A percentile compares a stretch with the other conserved stretches of the same genome.
phyloP scores from a whole-genome alignment of 805 yeast species.

The Pichia pseudocactophila region DNA sequence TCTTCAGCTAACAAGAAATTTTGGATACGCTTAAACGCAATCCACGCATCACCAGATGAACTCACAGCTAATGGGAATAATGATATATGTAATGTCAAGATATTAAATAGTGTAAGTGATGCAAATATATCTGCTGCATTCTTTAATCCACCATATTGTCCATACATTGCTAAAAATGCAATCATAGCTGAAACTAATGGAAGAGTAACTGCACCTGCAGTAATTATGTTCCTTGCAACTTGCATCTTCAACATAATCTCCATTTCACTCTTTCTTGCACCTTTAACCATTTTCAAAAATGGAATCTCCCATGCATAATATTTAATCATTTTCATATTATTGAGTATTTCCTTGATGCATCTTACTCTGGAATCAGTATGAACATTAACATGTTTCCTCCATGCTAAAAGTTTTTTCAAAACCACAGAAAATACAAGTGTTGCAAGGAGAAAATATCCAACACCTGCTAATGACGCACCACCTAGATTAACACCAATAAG shows the following conservation, averaged over 20 bases:
- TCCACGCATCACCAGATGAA: conserved; percentile 61
- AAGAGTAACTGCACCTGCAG: conserved; percentile 57
- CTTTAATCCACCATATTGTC: conserved; percentile 27
- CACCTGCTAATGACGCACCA: conserved; percentile 62
- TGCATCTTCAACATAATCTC: conserved; percentile 52
- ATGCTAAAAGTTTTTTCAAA: conserved; percentile 43
- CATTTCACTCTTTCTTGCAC: conserved; percentile 56
- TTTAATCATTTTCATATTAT: conserved; percentile 73
- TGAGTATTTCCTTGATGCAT: conserved; percentile 68
- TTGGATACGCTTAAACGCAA: conserved; percentile 52
- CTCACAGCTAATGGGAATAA: conserved; percentile 65
- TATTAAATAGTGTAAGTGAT: conserved; percentile 59
- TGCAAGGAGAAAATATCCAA: conserved; percentile 46
- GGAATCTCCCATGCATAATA: conserved; percentile 90
- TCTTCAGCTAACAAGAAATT: conserved; percentile 37
- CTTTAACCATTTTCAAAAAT: conserved; percentile 48
- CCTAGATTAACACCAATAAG: conserved; percentile 63
- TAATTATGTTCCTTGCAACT: conserved; percentile 48
- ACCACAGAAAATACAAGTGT: conserved; percentile 36
- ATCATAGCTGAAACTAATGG: conserved; percentile 69
- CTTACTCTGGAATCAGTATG: conserved; percentile 73
- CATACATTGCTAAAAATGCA: conserved; percentile 37
- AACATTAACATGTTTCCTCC: conserved; percentile 47
- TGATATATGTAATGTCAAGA: conserved; percentile 51
- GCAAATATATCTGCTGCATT: conserved; percentile 61